Base-by-base conservation (phyloP, 768 basidiomycete genomes). In the Sarcomyxa edulis region DNA sequence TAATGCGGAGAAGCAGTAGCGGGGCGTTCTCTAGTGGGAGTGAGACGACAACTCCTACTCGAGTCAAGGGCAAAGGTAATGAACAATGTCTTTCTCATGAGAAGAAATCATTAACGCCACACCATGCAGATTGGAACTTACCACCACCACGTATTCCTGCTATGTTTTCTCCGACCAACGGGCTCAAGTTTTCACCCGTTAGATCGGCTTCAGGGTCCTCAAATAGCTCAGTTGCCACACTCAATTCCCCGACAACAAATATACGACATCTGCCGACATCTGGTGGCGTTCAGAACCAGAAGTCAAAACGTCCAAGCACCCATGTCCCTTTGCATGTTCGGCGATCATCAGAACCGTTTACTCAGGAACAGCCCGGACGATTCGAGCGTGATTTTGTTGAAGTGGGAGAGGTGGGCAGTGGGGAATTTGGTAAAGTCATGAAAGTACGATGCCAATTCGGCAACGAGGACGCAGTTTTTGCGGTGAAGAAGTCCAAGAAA, bases 381-480 rank as follows among this genome's bases (percentile, higher is more conserved):
- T 92, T 95, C 44, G 85, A 88, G 53, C 78, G 73, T 44, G 80
- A 89, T 30, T 97, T 93, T 54, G 67, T 78, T 7, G 78, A 88
- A 50, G 64, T 91, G 28, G 84, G 86, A 40, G 77, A 82, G 51
- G 69, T 97, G 8, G 95, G 95, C 5, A 83, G 81, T 36, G 95
- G 95, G 10, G 90, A 91, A 55, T 98, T 97, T 60, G 93, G 93
- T 18, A 84, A 84, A 52, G 95, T 92, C 14, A 84, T 91, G 64
- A 89, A 86, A 62, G 89, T 84, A 28, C 75, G 73, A 39, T 66
- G 69, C 55, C 89, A 91, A 64, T 68, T 71, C 27, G 68, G 64
- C 44, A 62, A 70, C 44, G 65, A 74, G 25, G 52, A 57, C 24
- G 61, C 64, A 33, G 61, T 89, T 23, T 94, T 74, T 58, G 95